Evolutionary conservation across 768 basidiomycete species (phyloP).

Genomic region (Pholiota microspora): DNA sequence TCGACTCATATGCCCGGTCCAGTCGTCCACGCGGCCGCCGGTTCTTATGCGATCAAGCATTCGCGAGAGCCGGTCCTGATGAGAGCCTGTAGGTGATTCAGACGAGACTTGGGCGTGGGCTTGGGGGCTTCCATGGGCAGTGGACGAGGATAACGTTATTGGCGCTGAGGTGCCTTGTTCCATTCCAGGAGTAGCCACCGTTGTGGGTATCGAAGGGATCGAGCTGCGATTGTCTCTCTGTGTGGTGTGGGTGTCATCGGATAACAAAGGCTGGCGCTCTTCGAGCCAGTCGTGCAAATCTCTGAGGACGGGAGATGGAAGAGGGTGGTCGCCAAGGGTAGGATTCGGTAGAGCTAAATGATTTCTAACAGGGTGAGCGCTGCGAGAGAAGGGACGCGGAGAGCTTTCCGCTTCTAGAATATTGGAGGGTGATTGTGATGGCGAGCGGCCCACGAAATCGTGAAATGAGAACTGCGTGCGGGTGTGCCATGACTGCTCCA

Average conservation of each 20-base stretch:
- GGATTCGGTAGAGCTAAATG: neutral
- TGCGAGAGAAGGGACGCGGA: neutral
- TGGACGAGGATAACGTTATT: neutral
- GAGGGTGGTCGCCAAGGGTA: slow-evolving; percentile 16
- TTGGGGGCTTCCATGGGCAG: neutral
- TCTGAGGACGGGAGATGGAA: slow-evolving; percentile 22
- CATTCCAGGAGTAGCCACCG: slow-evolving; percentile 1
- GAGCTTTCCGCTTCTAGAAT: neutral
- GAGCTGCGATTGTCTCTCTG: neutral
- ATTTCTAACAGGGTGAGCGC: neutral
- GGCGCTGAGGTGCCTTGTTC: neutral
- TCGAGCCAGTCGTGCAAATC: slow-evolving; percentile 25
- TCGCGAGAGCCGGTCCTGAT: slow-evolving; percentile 1
- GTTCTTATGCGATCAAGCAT: neutral
- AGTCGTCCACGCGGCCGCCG: neutral
- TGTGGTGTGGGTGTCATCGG: neutral
- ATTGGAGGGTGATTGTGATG: neutral
- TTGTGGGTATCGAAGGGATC: slow-evolving; percentile 1
- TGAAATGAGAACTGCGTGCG: neutral
- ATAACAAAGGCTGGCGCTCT: slow-evolving; percentile 3
- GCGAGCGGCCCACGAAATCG: neutral
- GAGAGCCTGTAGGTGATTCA: neutral
- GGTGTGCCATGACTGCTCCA: neutral
- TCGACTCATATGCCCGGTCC: neutral
- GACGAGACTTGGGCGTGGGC: too few relatives aligned